These are phyloP conservation scores for Lojkania enalia DNA, from an alignment of 2,329 filamentous ascomycete genomes.

Conservation along the genomic window DNA sequence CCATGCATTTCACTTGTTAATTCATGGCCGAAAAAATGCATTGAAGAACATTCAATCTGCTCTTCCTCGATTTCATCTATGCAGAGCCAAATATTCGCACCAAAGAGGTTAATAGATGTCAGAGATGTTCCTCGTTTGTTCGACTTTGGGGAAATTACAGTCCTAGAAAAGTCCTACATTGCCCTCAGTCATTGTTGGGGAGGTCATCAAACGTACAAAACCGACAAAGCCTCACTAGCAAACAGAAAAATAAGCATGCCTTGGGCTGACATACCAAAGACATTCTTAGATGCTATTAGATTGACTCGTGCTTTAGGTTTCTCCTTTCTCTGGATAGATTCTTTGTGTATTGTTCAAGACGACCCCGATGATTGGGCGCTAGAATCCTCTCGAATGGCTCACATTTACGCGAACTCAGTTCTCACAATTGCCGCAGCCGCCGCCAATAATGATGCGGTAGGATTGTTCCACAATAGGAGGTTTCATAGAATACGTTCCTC, in stretches of 20 bases:
- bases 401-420: slow-evolving; percentile 6
- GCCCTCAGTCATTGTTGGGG: neutral
- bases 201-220: neutral
- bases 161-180: too few relatives aligned
- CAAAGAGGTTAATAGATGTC: too few relatives aligned
- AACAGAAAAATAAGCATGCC: neutral
- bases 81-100: too few relatives aligned
- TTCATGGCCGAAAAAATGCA: too few relatives aligned
- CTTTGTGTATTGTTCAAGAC: slow-evolving; percentile 17
- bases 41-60: too few relatives aligned
- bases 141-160: too few relatives aligned
- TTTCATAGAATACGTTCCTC: too few relatives aligned
- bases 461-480: too few relatives aligned
- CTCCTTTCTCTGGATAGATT: slow-evolving; percentile 19
- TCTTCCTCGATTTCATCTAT: too few relatives aligned
- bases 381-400: slow-evolving; percentile 16
- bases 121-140: too few relatives aligned
- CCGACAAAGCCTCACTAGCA: neutral
- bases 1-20: too few relatives aligned
- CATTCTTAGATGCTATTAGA: neutral
- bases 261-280: neutral
- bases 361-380: slow-evolving; percentile 12
- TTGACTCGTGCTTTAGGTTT: neutral
- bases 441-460: too few relatives aligned
- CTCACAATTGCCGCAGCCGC: slow-evolving; percentile 13